Percentiles rank a stretch among this genome's conserved stretches.
Evolutionary conservation across 2,329 filamentous ascomycete genomes (phyloP).

Genomic region (Colletotrichum lini): DNA sequence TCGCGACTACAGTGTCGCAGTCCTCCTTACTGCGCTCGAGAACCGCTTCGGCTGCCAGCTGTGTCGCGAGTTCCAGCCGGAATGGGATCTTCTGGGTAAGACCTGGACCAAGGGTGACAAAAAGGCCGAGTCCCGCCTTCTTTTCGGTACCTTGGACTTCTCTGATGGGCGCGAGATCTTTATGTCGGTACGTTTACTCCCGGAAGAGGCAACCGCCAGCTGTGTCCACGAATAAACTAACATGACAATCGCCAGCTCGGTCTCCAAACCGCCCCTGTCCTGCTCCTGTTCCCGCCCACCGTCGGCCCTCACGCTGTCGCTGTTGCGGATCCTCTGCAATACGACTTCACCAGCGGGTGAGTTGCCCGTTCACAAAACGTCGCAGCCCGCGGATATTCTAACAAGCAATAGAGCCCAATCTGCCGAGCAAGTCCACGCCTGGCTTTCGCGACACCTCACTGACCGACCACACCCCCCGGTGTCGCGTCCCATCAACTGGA

Average conservation of each 20-base stretch:
- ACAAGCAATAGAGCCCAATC: conserved; percentile 70
- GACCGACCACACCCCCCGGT: conserved; percentile 83
- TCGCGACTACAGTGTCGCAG: conserved; percentile 85
- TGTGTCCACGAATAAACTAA: conserved; percentile 20
- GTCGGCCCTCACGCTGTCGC: conserved; percentile 82
- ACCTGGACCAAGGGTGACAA: conserved; percentile 92
- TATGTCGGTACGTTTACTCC: conserved; percentile 77
- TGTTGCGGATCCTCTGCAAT: conserved; percentile 79
- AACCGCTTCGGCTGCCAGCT: conserved; percentile 86
- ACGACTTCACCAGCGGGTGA: conserved; percentile 88
- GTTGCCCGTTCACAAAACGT: conserved; percentile 45
- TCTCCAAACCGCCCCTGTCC: conserved; percentile 93
- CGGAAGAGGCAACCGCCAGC: background rate
- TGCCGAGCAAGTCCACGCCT: conserved; percentile 84
- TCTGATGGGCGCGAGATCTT: conserved; percentile 86
- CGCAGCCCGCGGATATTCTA: conserved; percentile 19
- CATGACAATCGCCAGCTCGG: conserved; percentile 74
- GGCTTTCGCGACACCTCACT: conserved; percentile 85
- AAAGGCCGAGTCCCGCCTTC: conserved; percentile 76
- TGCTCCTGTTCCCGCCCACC: conserved; percentile 90
- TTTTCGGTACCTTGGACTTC: conserved; percentile 93
- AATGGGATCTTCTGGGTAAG: conserved; percentile 89
- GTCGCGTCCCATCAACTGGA: conserved; percentile 88
- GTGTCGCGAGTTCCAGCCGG: conserved; percentile 92
- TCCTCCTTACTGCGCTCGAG: conserved; percentile 91